A percentile compares a stretch with the other conserved stretches of the same genome.
Evolutionary conservation across 2,329 filamentous ascomycete species (phyloP).

Genomic region (Teratosphaeriaceae sp.): DNA sequence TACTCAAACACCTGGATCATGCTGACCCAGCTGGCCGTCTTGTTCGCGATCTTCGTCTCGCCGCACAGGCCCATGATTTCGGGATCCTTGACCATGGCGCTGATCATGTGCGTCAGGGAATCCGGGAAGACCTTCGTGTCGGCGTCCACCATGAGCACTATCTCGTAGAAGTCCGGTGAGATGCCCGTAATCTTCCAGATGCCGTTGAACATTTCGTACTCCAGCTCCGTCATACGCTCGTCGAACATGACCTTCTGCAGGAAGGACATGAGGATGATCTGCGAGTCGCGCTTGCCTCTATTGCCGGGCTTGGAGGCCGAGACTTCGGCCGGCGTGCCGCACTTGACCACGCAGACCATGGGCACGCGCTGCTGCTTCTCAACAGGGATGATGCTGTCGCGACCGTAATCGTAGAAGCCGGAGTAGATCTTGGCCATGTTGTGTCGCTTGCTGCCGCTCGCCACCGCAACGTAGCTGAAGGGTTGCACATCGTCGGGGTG

Average conservation of each 20-base stretch:
- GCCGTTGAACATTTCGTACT: conserved; percentile 99
- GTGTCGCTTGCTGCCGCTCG: conserved; percentile 92
- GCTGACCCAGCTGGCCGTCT: conserved; percentile 86
- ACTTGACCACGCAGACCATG: conserved; percentile 96
- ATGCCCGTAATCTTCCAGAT: conserved; percentile 99
- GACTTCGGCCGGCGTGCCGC: conserved; percentile 82
- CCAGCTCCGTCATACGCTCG: conserved; percentile 97
- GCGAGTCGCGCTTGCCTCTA: conserved; percentile 96
- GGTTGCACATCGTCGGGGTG: conserved; percentile 75
- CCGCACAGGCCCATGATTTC: conserved; percentile 99
- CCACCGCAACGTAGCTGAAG: conserved; percentile 94
- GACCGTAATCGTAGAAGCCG: conserved; percentile 95
- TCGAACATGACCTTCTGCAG: conserved; percentile 99
- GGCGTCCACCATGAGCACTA: conserved; percentile 97
- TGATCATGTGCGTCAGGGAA: conserved; percentile 97
- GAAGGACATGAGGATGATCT: conserved; percentile 99
- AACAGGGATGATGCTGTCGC: conserved; percentile 66
- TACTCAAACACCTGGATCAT: conserved; percentile 99
- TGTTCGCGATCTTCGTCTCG: conserved; percentile 99
- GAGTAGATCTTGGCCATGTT: conserved; percentile 99
- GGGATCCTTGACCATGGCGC: conserved; percentile 97
- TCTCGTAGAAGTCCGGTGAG: conserved; percentile 95
- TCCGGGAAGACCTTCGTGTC: conserved; percentile 99
- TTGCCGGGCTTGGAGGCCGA: conserved; percentile 84
- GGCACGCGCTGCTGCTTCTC: conserved; percentile 95